Evolutionary conservation across 2,329 filamentous ascomycete genomes (phyloP).

Genomic region (Botrytis fabae): DNA sequence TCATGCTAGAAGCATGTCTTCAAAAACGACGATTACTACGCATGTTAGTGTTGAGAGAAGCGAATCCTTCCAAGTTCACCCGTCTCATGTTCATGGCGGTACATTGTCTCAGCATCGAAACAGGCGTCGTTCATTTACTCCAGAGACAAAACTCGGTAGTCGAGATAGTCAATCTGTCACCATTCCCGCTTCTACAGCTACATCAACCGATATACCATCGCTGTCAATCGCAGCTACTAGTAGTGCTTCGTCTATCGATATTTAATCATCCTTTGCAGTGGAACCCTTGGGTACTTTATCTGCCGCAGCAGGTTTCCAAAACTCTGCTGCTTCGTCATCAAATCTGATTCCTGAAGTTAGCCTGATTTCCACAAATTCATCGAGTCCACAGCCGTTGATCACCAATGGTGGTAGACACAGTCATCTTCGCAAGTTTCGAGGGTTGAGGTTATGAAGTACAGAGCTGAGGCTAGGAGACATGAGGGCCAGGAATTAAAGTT

Average conservation of each 20-base stretch:
- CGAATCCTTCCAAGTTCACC: neutral
- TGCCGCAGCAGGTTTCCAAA: neutral
- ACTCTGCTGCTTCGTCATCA: neutral
- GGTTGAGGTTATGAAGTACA: neutral
- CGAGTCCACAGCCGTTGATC: neutral
- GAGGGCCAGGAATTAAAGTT: neutral
- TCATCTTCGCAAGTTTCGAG: neutral
- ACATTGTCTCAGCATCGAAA: neutral
- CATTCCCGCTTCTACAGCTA: neutral
- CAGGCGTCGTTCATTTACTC: neutral
- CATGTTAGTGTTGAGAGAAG: neutral
- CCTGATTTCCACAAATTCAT: neutral
- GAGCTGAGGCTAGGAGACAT: too few relatives aligned
- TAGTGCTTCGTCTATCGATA: neutral
- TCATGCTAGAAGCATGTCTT: too few relatives aligned
- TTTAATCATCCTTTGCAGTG: neutral
- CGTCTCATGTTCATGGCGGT: neutral
- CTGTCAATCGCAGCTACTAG: neutral
- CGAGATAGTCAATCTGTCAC: neutral
- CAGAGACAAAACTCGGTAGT: neutral
- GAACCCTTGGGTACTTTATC: neutral
- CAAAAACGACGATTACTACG: too few relatives aligned
- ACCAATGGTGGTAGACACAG: neutral
- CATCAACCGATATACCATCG: too few relatives aligned
- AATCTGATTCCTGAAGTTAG: too few relatives aligned